Base-by-base conservation (phyloP, 768 basidiomycete species). In the Russula compacta region DNA sequence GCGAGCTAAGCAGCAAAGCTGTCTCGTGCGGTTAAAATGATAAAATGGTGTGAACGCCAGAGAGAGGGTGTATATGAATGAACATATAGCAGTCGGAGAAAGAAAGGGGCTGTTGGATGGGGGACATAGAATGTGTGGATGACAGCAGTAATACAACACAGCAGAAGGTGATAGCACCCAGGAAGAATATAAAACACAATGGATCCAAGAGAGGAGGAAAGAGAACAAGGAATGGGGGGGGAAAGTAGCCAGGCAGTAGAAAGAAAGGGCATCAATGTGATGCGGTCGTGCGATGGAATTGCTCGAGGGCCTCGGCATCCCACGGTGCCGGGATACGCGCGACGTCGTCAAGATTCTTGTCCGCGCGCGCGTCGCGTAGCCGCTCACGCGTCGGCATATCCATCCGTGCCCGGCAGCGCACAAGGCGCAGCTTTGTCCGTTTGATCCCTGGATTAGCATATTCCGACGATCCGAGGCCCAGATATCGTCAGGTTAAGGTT, bases 381-480 rank as follows among this genome's bases (percentile, higher is more conserved):
- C 89, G 81, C 65, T 90, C 89, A 38, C 77, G 77, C 60, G 84
- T 83, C 51, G 78, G 84, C 89, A 91, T 91, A 42, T 73, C 76
- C 88, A 87, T 90, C 24, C 89, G 81, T 33, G 81, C 82, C 21
- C 82, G 82, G 72, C 89, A 91, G 33, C 89, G 79, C 29, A 89
- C 77, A n/a, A 90, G 84, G 11, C 89, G 85, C 15, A 91, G 80
- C 70, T 91, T 92, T 17, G 89, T 92, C 43, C 87, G 80, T 65
- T 86, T 90, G 72, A 91, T 91, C 89, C 89, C 87, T 89, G 24
- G 24, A 29, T 29, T 29, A 29, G 24, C 24, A 29, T 29, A 29
- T 29, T 29, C 24, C 24, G 24, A 29, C 24, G 24, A 29, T 29
- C 24, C 24, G 3, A 29, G 24, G 24, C 24, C 24, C 24, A 29